Evolutionary conservation across 352 stramenopile genomes (phyloP), one percentile per base, ranked within the genome.

Genomic region (Phytophthora ohioensis): DNA sequence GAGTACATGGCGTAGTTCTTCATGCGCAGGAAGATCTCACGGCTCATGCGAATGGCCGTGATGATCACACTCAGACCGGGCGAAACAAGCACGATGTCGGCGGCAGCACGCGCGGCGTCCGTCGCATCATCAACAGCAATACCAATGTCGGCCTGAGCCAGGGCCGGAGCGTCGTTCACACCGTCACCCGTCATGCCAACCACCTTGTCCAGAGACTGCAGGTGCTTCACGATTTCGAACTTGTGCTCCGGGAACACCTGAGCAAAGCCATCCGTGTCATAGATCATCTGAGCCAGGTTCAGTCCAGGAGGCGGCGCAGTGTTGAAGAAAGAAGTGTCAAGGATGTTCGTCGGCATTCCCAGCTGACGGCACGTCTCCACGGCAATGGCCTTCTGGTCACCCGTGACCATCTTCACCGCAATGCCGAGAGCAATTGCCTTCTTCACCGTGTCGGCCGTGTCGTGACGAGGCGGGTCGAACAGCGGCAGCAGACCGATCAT

Each of bases 341-440:
- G 60, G 58, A 95, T 95, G 73, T 95, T 91, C 6, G 85, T 93
- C 11, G 87, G 92, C 83, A 98, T 96, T 74, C 83, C 91, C 65
- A 99, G 64, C 51, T 89, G 80, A 77, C 85, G 88, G 60, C 90
- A 94, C 56, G 95, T 99, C 80, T 98, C 92, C 30, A 94, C 82
- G 45, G 93, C 95, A 74, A 98, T 98, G 38, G 91, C 81, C 41
- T 87, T 81, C 76, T 98, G 96, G 71, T 99, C 96, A 72, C 96
- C 96, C 32, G 96, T 99, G 42, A 99, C 91, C 95, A 98, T 98
- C 81, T 98, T 98, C 31, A 99, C 94, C 1, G 78, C 82, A 55
- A 99, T 93, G 51, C 97, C 97, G 13, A 96, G 81, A 68, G 94
- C 84, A 69, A 97, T 85, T 6, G 95, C 90, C 38, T 90, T 90